A percentile compares a stretch with the other conserved stretches of the same genome.
phyloP scores from a whole-genome alignment of 805 yeast genomes.

The Ogataea zsoltii region DNA sequence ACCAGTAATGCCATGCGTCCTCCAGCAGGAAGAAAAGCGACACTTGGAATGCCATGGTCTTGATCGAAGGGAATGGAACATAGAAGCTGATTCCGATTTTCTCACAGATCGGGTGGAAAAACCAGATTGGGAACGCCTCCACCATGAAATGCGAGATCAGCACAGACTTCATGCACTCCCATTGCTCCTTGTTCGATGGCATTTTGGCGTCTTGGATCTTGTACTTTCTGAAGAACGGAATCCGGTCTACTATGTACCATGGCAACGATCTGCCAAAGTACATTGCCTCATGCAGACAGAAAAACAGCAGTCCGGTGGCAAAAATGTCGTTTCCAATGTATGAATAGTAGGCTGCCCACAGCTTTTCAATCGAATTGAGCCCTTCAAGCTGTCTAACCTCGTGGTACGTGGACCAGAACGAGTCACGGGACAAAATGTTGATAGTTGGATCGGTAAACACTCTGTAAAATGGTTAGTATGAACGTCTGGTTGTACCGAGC shows the following conservation, averaged over 20 bases:
- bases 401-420: conserved; percentile 27
- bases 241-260: conserved; percentile 83
- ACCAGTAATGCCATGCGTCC: conserved; percentile 97
- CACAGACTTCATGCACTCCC: conserved; percentile 89
- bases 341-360: conserved; percentile 89
- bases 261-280: conserved; percentile 93
- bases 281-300: conserved; percentile 79
- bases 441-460: conserved; percentile 29
- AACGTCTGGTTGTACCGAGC: background rate
- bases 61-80: conserved; percentile 81
- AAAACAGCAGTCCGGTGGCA: conserved; percentile 88
- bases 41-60: conserved; percentile 64
- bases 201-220: conserved; percentile 87
- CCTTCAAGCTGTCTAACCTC: conserved; percentile 29
- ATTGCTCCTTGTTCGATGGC: conserved; percentile 81
- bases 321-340: conserved; percentile 84
- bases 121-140: conserved; percentile 96
- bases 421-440: conserved; percentile 22
- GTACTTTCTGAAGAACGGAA: conserved; percentile 82
- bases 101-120: conserved; percentile 90
- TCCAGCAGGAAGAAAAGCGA: conserved; percentile 79
- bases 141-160: conserved; percentile 84
- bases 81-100: conserved; percentile 71
- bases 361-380: conserved; percentile 56
- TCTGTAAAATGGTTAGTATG: conserved; percentile 15